Percentiles rank a stretch among this genome's conserved stretches.
phyloP scores from a whole-genome alignment of 1,284 basidiomycete genomes.

The Tylopilus sp. region DNA sequence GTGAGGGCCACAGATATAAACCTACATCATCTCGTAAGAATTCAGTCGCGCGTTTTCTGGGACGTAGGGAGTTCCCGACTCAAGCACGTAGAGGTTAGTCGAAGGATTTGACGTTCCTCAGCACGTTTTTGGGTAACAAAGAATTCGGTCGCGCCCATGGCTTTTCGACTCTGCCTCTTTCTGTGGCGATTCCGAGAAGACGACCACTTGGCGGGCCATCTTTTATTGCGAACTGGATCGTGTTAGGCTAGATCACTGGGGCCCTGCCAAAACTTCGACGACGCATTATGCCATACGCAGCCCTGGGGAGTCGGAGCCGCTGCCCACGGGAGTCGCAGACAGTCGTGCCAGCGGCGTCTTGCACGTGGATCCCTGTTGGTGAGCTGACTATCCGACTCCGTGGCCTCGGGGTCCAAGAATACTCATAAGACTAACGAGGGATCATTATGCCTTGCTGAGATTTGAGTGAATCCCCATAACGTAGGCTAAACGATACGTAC shows the following conservation, averaged over 20 bases:
- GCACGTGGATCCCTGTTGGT: background rate
- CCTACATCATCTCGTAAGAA: background rate
- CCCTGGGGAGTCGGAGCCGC: no score
- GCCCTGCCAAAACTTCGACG: no score
- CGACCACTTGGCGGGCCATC: background rate
- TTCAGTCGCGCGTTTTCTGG: no score
- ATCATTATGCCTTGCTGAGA: background rate
- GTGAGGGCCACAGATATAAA: background rate
- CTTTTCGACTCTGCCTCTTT: background rate
- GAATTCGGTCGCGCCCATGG: background rate
- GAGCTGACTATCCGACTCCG: background rate
- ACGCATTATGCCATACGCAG: no score
- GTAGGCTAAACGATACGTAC: background rate
- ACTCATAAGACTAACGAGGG: background rate
- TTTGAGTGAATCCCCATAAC: background rate
- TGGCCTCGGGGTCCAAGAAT: background rate
- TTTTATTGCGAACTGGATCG: background rate
- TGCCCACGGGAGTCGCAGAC: no score
- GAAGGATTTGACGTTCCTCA: background rate
- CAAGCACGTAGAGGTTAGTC: background rate
- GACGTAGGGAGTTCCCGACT: background rate
- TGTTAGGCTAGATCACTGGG: no score
- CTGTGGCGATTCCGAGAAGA: no score
- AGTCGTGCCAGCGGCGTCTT: background rate
- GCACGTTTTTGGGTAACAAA: background rate